Percentiles rank a stretch among this genome's conserved stretches.
Conservation (phyloP, 1,284 basidiomycete genomes). For the Takashimella koratensis region DNA sequence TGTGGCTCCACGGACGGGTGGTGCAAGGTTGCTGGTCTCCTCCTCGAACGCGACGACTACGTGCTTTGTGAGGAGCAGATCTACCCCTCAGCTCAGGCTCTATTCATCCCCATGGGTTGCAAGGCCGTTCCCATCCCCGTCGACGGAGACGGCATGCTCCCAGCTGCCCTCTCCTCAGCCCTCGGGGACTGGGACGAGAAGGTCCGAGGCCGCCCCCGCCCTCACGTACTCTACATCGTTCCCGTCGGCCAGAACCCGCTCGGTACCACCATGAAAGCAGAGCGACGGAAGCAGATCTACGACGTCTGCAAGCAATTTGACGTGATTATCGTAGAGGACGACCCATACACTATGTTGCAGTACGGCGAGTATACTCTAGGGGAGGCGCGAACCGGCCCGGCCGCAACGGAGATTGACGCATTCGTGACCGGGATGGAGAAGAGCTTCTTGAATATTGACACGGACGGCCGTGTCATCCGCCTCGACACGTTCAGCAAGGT, state of each 20-base stretch:
- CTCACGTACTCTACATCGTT: conserved; percentile 61
- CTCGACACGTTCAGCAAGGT: conserved; percentile 33
- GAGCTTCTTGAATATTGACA: conserved; percentile 59
- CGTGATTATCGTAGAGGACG: conserved; percentile 67
- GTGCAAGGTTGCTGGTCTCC: conserved; percentile 49
- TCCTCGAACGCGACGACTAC: conserved; percentile 67
- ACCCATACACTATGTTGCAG: conserved; percentile 70
- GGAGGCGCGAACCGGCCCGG: conserved; percentile 1
- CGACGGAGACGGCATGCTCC: conserved; percentile 65
- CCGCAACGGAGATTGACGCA: conserved; percentile 13
- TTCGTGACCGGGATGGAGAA: conserved; percentile 53
- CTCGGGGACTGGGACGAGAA: conserved; percentile 63
- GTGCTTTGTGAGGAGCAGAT: conserved; percentile 58
- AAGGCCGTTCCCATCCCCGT: conserved; percentile 53
- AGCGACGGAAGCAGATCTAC: conserved; percentile 70
- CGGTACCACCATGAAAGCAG: conserved; percentile 60
- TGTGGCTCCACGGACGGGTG: conserved; percentile 71
- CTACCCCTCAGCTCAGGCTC: conserved; percentile 42
- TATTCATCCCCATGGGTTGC: conserved; percentile 26
- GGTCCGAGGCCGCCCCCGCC: conserved; percentile 50
- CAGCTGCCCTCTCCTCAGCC: conserved; percentile 58
- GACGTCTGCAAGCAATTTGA: conserved; percentile 69
- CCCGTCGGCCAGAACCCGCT: conserved; percentile 61
- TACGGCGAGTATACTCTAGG: conserved; percentile 15
- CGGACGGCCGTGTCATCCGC: conserved; percentile 35